Conservation (phyloP, 2,329 filamentous ascomycete species). For the Hypoxylon sp. region DNA sequence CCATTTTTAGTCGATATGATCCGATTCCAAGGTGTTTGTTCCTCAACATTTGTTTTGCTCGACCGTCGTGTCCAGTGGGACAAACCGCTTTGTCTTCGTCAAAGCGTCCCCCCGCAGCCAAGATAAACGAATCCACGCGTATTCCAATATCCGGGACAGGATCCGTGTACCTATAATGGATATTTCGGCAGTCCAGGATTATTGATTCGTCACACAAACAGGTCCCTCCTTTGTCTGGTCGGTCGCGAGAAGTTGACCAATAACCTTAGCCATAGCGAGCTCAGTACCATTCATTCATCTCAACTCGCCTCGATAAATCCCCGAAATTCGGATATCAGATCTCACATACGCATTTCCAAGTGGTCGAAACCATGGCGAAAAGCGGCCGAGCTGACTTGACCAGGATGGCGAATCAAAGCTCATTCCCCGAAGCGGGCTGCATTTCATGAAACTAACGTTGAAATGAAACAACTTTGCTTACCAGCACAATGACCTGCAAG, state of each 20-base stretch:
- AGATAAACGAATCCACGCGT: not conserved
- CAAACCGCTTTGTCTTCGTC: constrained; percentile 21
- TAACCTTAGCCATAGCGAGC: constrained; percentile 9
- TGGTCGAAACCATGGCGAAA: constrained; percentile 28
- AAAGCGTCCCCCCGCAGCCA: constrained; percentile 5
- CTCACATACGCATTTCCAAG: constrained; percentile 33
- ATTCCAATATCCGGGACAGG: not conserved
- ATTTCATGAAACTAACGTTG: constrained; percentile 30
- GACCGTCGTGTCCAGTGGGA: constrained; percentile 10
- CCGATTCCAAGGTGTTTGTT: constrained; percentile 11
- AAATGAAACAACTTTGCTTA: constrained; percentile 60
- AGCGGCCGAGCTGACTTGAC: constrained; percentile 26
- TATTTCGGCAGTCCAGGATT: not conserved
- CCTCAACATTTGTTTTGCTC: constrained; percentile 17
- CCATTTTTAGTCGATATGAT: constrained; percentile 8
- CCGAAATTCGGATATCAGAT: constrained; percentile 38
- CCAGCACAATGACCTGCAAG: constrained; percentile 81
- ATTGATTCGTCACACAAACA: constrained; percentile 3
- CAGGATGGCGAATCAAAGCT: constrained; percentile 40
- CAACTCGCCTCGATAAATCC: constrained; percentile 17
- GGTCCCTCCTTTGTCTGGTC: not conserved
- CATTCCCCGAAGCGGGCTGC: constrained; percentile 13
- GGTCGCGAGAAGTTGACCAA: constrained; percentile 8
- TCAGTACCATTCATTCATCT: constrained; percentile 13
- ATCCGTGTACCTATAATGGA: not conserved